Evolutionary conservation across 2,329 filamentous ascomycete genomes (phyloP), one percentile per base, ranked within the genome.

Genomic region (Monilinia polystroma): DNA sequence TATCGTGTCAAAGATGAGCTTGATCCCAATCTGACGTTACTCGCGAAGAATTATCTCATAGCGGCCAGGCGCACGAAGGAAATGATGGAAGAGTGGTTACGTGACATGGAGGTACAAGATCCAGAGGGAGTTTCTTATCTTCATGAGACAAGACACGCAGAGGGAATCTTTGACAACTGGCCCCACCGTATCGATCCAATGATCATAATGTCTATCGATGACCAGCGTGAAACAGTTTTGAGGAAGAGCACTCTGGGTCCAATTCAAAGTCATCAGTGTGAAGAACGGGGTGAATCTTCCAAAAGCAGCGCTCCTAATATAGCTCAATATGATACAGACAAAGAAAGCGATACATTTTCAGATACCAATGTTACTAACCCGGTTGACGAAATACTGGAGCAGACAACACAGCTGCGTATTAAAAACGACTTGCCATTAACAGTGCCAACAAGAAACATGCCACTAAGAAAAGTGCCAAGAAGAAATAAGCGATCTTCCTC

Each of bases 181-280:
- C 4, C n/a, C 10, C 4, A 6, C 32, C 1, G 1, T 3, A 12
- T 35, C 5, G 0, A 11, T 35, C 12, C 12, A 38, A 20, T 2
- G 20, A 20, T 16, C 11, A 4, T 2, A 6, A 14, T 5, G 8
- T 14, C 18, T 55, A 3, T 3, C 53, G 18, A 18, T n/a, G 14
- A 6, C 1, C 4, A 7, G 35, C 20, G 20, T 14, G 35, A 16
- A 55, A 20, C 2, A 6, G n/a, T 8, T 20, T 38, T 29, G 3
- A 4, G 2, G 0, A 3, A 0, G 3, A n/a, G 18, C 29, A 11
- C 32, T 35, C 11, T 10, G 6, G 3, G 8, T 35, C 18, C 8
- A 18, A 4, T 3, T n/a, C 4, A 18, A 32, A 26, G 10, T 7
- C 10, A 12, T 38, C 16, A 38, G 11, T 10, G 11, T 26, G 8